Percentiles rank a stretch among this genome's conserved stretches.
Evolutionary conservation across 2,329 filamentous ascomycete species (phyloP).

Genomic region (Arthroderma uncinatum): DNA sequence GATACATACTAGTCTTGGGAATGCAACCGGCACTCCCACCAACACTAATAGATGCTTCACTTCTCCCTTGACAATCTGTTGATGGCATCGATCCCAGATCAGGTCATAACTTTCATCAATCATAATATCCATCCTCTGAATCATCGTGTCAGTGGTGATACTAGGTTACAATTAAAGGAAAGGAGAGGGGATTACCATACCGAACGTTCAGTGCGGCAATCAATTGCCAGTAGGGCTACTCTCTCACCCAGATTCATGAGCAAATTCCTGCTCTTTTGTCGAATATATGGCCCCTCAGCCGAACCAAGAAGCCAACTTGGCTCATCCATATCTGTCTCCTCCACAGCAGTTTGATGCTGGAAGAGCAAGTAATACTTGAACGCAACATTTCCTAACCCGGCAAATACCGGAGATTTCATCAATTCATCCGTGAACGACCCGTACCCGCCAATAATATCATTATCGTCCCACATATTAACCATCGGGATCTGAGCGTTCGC

Average conservation of each 20-base stretch:
- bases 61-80: constrained; percentile 69
- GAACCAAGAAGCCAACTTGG: constrained; percentile 82
- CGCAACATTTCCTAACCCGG: constrained; percentile 76
- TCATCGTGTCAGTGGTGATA: constrained; percentile 16
- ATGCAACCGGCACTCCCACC: constrained; percentile 72
- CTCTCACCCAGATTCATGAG: constrained; percentile 74
- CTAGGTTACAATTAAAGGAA: background rate
- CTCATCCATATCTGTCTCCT: constrained; percentile 72
- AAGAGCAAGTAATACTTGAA: constrained; percentile 99
- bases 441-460: constrained; percentile 83
- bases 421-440: constrained; percentile 87
- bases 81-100: constrained; percentile 74
- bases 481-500: constrained; percentile 92
- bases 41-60: constrained; percentile 85
- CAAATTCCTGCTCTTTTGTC: constrained; percentile 69
- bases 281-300: constrained; percentile 77
- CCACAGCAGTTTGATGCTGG: constrained; percentile 79
- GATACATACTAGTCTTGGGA: constrained; percentile 58
- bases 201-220: constrained; percentile 83
- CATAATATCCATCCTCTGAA: constrained; percentile 59
- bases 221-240: constrained; percentile 72
- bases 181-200: constrained; percentile 22
- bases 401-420: constrained; percentile 83
- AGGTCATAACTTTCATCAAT: constrained; percentile 71
- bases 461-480: constrained; percentile 97